These are phyloP conservation scores for Penicillium paneum DNA, from an alignment of 2,329 filamentous ascomycete species.

Conservation along the genomic window DNA sequence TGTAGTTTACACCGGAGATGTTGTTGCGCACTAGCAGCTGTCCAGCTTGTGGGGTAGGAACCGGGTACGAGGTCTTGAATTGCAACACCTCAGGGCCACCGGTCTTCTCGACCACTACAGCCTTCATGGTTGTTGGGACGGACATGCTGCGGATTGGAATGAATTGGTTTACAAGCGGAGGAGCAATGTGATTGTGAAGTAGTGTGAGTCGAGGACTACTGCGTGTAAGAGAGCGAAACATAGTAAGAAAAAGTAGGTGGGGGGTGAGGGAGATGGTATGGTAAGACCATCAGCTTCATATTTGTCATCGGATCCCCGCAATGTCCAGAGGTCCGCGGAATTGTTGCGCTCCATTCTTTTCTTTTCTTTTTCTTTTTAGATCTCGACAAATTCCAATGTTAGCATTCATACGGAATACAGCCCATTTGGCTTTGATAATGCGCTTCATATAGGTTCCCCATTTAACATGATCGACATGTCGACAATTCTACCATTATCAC, in stretches of 20 bases:
- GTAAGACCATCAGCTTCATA: neutral
- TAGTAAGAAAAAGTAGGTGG: constrained; percentile 3
- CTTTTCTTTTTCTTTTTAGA: neutral
- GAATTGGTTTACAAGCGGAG: constrained; percentile 3
- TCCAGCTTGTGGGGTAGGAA: constrained; percentile 65
- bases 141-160: constrained; percentile 41
- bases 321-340: neutral
- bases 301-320: constrained; percentile 12
- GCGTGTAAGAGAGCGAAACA: constrained; percentile 15
- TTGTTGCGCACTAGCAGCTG: constrained; percentile 79
- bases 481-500: neutral
- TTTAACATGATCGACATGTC: neutral
- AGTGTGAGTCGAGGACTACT: constrained; percentile 14
- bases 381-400: neutral
- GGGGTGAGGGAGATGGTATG: neutral
- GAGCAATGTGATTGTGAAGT: constrained; percentile 15
- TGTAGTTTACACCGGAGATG: constrained; percentile 79
- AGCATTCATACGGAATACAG: too few relatives aligned
- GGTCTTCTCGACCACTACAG: constrained; percentile 67
- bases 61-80: constrained; percentile 66
- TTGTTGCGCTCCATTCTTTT: neutral
- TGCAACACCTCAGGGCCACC: constrained; percentile 70
- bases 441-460: neutral
- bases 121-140: constrained; percentile 67
- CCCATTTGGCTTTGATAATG: too few relatives aligned